Conservation (phyloP, 768 basidiomycete genomes). For the Trametes cinnabarina region DNA sequence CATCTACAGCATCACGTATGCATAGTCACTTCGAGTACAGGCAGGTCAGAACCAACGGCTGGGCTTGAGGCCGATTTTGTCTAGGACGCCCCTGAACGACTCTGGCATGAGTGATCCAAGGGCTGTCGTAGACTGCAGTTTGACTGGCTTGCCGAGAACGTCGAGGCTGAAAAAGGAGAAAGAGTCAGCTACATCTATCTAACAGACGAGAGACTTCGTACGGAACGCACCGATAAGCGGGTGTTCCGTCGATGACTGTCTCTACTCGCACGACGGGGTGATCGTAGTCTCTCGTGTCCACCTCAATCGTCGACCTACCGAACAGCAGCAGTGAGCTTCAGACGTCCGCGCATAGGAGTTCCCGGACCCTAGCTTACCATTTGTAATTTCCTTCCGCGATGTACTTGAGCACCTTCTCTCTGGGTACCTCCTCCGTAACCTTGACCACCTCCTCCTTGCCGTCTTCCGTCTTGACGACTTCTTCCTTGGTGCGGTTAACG, state of each 20-base stretch:
- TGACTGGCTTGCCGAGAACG: conserved; percentile 48
- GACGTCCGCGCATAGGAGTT: neutral
- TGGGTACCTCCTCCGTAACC: conserved; percentile 43
- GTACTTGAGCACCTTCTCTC: conserved; percentile 57
- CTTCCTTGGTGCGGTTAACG: conserved; percentile 36
- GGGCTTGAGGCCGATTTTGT: conserved; percentile 53
- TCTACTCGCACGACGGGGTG: conserved; percentile 56
- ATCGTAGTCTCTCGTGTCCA: conserved; percentile 57
- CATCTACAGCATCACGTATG: neutral
- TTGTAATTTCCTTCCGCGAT: conserved; percentile 65
- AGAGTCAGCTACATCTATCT: neutral
- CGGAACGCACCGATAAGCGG: conserved; percentile 49
- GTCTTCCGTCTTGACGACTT: conserved; percentile 24
- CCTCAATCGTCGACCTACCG: conserved; percentile 61
- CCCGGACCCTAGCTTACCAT: too few relatives aligned
- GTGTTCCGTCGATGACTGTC: conserved; percentile 57
- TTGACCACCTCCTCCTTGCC: conserved; percentile 20
- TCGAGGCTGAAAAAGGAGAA: conserved; percentile 38
- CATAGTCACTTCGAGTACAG: neutral
- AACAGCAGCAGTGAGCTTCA: neutral
- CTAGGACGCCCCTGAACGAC: conserved; percentile 53
- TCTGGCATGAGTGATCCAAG: conserved; percentile 47
- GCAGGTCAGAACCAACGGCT: conserved; percentile 51
- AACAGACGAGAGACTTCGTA: neutral
- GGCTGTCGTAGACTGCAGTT: conserved; percentile 40